Percentiles rank a stretch among this genome's conserved stretches.
Conservation (phyloP, 2,329 filamentous ascomycete species). For the Plenodomus tracheiphilus region DNA sequence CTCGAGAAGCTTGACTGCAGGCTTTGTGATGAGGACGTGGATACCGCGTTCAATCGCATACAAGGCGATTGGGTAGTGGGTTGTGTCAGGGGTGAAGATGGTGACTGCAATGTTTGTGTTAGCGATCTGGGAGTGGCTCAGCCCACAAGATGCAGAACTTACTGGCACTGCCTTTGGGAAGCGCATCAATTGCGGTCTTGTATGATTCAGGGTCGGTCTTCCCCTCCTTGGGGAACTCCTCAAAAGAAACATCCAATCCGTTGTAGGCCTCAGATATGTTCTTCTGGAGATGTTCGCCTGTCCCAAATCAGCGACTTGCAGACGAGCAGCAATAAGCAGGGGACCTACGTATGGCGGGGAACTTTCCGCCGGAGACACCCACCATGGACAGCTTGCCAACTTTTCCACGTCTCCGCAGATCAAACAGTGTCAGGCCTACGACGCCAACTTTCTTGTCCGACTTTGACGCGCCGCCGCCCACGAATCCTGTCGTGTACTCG, state of each 20-base stretch:
- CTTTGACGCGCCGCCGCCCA: slow-evolving; percentile 77
- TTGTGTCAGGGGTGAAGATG: slow-evolving; percentile 93
- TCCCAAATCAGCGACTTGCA: slow-evolving; percentile 18
- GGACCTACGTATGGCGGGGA: slow-evolving; percentile 80
- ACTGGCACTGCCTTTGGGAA: slow-evolving; percentile 77
- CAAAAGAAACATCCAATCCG: slow-evolving; percentile 81
- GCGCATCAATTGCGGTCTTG: slow-evolving; percentile 83
- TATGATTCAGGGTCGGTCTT: slow-evolving; percentile 77
- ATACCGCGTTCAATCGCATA: slow-evolving; percentile 88
- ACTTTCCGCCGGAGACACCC: slow-evolving; percentile 85
- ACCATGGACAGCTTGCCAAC: slow-evolving; percentile 87
- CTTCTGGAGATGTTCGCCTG: slow-evolving; percentile 79
- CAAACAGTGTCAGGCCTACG: slow-evolving; percentile 86
- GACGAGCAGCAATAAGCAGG: not conserved
- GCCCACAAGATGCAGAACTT: slow-evolving; percentile 10
- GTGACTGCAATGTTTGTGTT: slow-evolving; percentile 58
- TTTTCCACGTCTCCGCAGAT: slow-evolving; percentile 84
- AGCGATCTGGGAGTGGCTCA: not conserved
- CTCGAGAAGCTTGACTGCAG: slow-evolving; percentile 80
- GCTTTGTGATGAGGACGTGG: slow-evolving; percentile 93
- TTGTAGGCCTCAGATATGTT: slow-evolving; percentile 92
- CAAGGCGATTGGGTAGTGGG: slow-evolving; percentile 87
- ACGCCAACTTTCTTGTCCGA: slow-evolving; percentile 98
- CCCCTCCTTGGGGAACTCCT: slow-evolving; percentile 77
- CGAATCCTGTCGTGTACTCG: slow-evolving; percentile 96